Base-by-base conservation (phyloP, 1,139 yeast genomes). In the Pichia sp. region DNA sequence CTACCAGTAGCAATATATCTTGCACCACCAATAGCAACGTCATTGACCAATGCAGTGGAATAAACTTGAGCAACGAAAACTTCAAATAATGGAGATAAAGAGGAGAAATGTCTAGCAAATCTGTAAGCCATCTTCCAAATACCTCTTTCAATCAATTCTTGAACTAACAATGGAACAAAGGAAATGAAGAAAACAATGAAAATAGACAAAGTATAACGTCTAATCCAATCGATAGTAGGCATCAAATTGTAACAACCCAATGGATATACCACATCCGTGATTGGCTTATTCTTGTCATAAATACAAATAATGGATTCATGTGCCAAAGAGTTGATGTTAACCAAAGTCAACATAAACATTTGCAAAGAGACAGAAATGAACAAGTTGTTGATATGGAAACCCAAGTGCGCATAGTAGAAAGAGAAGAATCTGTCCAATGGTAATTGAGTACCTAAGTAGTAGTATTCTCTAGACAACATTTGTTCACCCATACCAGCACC, bases 401-500 rank as follows among this genome's bases (percentile, higher is more conserved):
- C 98, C 52, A 96, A 94, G 62, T 91, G 98, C 43, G 97, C 98
- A 62, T 87, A 91, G 72, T 84, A 91, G 76, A 91, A 91, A 14
- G 97, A 86, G 59, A 91, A 73, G 80, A 91, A 91, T 64, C 98
- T 83, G 63, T 91, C 98, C 52, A 91, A 70, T 40, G 97, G 98
- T 54, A 91, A 75, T 65, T 91, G 98, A 44, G 98, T 91, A 53
- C 97, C 96, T 62, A 91, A 71, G 64, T 91, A 91, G 67, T 88
- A 91, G 69, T 91, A 91, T 66, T 91, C 98, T 70, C 98, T 84
- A 40, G 96, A 87, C 59, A 91, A 72, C 93, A 91, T 88, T 67
- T 91, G 98, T 67, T 91, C 98, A 67, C 98, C 98, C 98, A 91
- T 91, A 83, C 98, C 98, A 56, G 97, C 95, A 72, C 98, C 98